Evolutionary conservation across 352 stramenopile genomes (phyloP), one percentile per base, ranked within the genome.

Genomic region (Phytopythium aichiense): DNA sequence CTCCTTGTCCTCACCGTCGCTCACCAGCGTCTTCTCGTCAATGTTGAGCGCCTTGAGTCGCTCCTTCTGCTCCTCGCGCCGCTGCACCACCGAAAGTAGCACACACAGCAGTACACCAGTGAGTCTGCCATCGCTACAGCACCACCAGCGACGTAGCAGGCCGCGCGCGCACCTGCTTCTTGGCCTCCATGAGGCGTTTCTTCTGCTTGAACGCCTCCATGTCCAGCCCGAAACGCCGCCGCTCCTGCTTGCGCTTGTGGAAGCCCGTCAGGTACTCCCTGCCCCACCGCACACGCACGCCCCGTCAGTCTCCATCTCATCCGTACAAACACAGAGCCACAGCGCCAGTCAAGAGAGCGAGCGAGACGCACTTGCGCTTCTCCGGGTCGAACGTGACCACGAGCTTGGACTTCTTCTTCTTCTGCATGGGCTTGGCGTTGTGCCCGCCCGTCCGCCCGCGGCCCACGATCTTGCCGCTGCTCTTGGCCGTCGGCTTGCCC

Each of bases 151-250:
- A 49, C n/a, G 18, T 2, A 49, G 43, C 2, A 51, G 9, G 25
- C 31, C 46, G 38, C 50, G 20, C 2, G 25, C 28, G 30, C 50
- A 83, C 76, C 67, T 94, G 81, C 71, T 94, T 95, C 67, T 86
- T 84, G 59, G 77, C 79, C 63, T 94, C 84, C 25, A 95, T 56
- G 35, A 87, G 76, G 8, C 69, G 71, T 61, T 95, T 95, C 69
- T 95, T 90, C 56, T 91, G 82, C 77, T 95, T 95, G 72, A 77
- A 95, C 52, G 87, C 87, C 72, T 95, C 83, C 87, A 95, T 95
- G 58, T 95, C 84, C 60, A 94, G 66, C 2, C 87, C 87, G 56
- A 93, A 95, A 62, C 87, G 84, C 55, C 87, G 81, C 28, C 87
- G 81, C 63, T 95, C 87, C 61, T 93, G 83, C 66, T 95, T 95